Percentiles rank a stretch among this genome's conserved stretches.
phyloP scores from a whole-genome alignment of 208 protist genomes.

The Tritrichomonas foetus region DNA sequence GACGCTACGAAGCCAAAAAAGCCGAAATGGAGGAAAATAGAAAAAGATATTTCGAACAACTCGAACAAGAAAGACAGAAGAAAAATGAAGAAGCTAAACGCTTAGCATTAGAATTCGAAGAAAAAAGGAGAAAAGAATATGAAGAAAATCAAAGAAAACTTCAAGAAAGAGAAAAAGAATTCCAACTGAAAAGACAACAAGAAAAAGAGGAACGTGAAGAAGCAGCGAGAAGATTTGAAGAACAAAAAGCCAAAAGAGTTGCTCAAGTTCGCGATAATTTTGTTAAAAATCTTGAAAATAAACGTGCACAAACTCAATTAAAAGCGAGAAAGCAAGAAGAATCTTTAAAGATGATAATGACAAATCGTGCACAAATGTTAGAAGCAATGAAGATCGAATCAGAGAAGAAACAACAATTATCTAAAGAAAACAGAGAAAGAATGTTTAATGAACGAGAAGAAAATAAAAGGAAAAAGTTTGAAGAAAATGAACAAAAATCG shows the following conservation, averaged over 20 bases:
- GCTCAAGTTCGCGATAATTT: neutral
- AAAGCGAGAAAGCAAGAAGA: neutral
- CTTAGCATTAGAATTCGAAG: neutral
- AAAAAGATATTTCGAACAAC: neutral
- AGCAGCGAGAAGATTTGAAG: neutral
- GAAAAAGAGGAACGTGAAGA: neutral
- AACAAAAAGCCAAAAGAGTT: neutral
- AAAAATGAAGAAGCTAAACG: neutral
- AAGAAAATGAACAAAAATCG: neutral
- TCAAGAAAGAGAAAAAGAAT: neutral
- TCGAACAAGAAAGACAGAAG: neutral
- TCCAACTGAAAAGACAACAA: neutral
- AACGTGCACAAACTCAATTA: neutral
- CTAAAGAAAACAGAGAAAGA: neutral
- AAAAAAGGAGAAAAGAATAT: neutral
- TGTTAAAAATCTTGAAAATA: neutral
- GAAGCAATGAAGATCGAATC: neutral
- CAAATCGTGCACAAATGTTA: neutral
- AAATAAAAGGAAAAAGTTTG: neutral
- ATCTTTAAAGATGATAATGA: neutral
- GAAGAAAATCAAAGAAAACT: neutral
- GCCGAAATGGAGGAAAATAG: neutral
- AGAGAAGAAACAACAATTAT: neutral
- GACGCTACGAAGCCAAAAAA: neutral
- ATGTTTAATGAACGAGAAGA: neutral